Evolutionary conservation across 305 asterid species (phyloP), one percentile per base, ranked within the genome.

Genomic region (Fraxinus latifolia): DNA sequence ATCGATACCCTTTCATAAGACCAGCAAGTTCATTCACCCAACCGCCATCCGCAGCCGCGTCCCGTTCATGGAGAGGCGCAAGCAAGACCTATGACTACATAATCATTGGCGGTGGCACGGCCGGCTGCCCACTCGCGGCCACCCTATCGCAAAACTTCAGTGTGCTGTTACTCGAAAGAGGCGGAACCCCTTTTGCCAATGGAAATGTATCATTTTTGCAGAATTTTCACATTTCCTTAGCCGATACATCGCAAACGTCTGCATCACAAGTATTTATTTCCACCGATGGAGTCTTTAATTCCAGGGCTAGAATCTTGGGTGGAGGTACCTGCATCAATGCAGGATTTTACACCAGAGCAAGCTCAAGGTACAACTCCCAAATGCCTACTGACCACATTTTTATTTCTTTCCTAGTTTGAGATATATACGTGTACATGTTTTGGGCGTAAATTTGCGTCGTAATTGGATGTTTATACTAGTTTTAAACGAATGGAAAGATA

Each of bases 61-160:
- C 77, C 44, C 71, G 2, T 47, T 1, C 65, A 6, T 47, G 74
- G 21, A 62, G 73, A 25, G 78, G 70, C 1, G 78, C 82, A 32
- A 74, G 83, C 37, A 76, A 77, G 44, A 29, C 83, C 0, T 94
- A 87, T 81, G 99, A 96, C 53, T 96, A 96, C 92, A 96, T 96
- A 77, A 83, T 94, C 15, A 93, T 93, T 23, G 99, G 99, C n/a
- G 99, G 98, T 6, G 99, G 98, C 50, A 91, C 99, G 77, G 97
- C 98, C 14, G 99, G 99, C 5, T 96, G 98, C 84, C 98, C 99
- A 1, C 89, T 96, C 15, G 98, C 98, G 1, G 85, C 97, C 7
- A 96, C 98, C 0, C 90, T 96, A 42, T 91, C 98, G 0, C 92
- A 81, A 77, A 94, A 93, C 86, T 93, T 75, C 90, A 88, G 87